Conservation (phyloP, 2,329 filamentous ascomycete species). For the Hortaea werneckii region DNA sequence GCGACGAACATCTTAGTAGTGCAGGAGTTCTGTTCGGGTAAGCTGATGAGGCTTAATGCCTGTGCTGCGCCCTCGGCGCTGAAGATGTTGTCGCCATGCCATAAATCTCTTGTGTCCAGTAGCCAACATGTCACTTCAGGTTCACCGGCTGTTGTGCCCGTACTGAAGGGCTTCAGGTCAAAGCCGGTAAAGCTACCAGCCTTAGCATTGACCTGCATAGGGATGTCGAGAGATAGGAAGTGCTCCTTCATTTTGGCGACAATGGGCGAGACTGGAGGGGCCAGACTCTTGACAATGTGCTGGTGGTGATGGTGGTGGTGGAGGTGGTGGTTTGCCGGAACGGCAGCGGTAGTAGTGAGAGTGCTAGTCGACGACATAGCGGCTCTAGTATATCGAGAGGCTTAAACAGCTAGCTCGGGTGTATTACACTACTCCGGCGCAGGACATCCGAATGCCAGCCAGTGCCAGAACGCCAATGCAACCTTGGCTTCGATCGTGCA, state of each 20-base stretch:
- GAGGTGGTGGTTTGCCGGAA: not conserved
- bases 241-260: conserved; percentile 11
- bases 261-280: conserved; percentile 4
- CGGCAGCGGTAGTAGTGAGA: not conserved
- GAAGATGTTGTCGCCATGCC: conserved; percentile 36
- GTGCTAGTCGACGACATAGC: not conserved
- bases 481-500: not conserved
- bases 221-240: conserved; percentile 11
- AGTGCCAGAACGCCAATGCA: not conserved
- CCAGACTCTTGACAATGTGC: not conserved
- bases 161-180: conserved; percentile 1
- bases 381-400: no score
- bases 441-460: not conserved
- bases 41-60: conserved; percentile 32
- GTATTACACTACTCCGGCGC: no score
- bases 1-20: conserved; percentile 40
- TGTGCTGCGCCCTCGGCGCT: conserved; percentile 32
- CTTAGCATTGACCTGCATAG: conserved; percentile 1
- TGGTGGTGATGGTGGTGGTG: not conserved
- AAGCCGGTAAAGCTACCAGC: conserved; percentile 1
- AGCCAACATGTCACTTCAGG: conserved; percentile 37
- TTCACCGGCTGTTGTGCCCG: conserved; percentile 3
- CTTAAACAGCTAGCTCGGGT: no score
- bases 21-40: conserved; percentile 48
- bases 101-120: conserved; percentile 38